phyloP scores from a whole-genome alignment of 116 monocot species.

The Papilionanthe hybrid region DNA sequence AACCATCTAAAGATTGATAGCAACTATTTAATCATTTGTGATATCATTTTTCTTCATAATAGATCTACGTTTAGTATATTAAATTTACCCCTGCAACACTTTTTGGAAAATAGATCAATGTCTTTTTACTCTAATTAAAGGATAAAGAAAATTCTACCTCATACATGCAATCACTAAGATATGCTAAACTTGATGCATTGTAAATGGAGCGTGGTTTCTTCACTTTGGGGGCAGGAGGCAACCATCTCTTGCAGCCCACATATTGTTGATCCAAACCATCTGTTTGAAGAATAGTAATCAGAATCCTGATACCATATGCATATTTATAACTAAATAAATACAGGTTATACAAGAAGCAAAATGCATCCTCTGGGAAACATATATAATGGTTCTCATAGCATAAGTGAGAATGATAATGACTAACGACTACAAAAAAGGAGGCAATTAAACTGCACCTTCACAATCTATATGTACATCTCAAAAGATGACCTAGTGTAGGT shows the following conservation, averaged over 20 bases:
- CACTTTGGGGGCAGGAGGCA: conserved; percentile 83
- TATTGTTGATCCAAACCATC: conserved; percentile 41
- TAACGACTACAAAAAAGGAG: neutral
- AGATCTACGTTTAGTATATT: neutral
- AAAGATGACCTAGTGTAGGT: neutral
- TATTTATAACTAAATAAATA: neutral
- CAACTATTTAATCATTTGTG: neutral
- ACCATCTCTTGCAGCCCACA: conserved; percentile 79
- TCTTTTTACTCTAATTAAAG: neutral
- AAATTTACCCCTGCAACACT: neutral
- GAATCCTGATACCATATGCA: neutral
- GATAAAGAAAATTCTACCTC: conserved; percentile 44
- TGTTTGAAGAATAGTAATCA: conserved; percentile 11
- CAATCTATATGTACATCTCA: neutral
- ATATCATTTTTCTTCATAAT: neutral
- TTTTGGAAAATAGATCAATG: neutral
- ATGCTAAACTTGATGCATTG: conserved; percentile 84
- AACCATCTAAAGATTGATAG: neutral
- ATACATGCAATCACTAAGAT: conserved; percentile 95
- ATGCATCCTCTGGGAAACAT: neutral
- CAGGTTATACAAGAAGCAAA: neutral
- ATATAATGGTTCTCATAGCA: neutral
- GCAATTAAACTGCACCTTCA: neutral
- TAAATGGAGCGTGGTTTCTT: conserved; percentile 88
- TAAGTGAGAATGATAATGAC: neutral